Evolutionary conservation across 2,329 filamentous ascomycete genomes (phyloP).

Genomic region (Dactylellina sp.): DNA sequence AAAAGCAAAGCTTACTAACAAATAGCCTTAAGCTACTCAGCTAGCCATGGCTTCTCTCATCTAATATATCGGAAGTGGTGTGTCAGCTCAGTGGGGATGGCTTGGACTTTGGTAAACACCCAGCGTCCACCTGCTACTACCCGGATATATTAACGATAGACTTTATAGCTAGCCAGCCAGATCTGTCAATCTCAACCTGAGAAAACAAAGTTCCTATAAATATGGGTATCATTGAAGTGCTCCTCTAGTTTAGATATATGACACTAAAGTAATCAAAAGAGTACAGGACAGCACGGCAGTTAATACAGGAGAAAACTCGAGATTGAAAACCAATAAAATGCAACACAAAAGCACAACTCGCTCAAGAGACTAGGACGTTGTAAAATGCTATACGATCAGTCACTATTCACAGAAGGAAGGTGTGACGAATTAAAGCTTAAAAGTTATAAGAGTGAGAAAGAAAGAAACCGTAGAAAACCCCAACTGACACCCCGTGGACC

Average conservation of each 20-base stretch:
- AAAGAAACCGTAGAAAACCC: constrained; percentile 35
- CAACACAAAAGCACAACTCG: constrained; percentile 37
- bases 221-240: constrained; percentile 58
- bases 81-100: too few relatives aligned
- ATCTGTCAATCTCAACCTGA: background rate
- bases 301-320: constrained; percentile 6
- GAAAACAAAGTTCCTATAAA: constrained; percentile 11
- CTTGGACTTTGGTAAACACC: too few relatives aligned
- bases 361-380: constrained; percentile 47
- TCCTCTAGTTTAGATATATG: constrained; percentile 49
- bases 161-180: too few relatives aligned
- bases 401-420: constrained; percentile 16
- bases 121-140: too few relatives aligned
- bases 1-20: too few relatives aligned
- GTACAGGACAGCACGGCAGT: constrained; percentile 4
- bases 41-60: too few relatives aligned
- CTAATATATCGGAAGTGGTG: too few relatives aligned
- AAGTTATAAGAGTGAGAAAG: constrained; percentile 12
- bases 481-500: constrained; percentile 46
- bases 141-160: too few relatives aligned
- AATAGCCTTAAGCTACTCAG: too few relatives aligned
- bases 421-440: constrained; percentile 25
- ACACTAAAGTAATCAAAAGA: constrained; percentile 41
- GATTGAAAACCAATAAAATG: constrained; percentile 31
- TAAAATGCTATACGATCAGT: constrained; percentile 39